These are phyloP conservation scores for Penicillium bovifimosum DNA, from an alignment of 495 filamentous ascomycete genomes.

Conservation along the genomic window DNA sequence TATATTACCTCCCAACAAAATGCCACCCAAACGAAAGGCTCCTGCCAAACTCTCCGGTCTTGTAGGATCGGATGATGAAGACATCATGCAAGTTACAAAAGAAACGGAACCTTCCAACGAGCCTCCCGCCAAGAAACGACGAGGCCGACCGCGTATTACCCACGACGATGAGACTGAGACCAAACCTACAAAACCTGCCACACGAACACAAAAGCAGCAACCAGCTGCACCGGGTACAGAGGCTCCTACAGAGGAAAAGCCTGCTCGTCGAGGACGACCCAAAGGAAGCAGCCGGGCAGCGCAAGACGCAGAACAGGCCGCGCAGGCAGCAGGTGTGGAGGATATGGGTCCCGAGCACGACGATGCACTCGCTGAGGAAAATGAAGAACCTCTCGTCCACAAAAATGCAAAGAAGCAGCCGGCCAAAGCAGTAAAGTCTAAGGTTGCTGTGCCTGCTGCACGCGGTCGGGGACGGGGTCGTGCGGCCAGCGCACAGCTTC, in stretches of 20 bases:
- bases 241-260: conserved; percentile 28
- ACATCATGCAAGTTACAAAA: conserved; percentile 36
- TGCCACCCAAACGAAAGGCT: conserved; percentile 50
- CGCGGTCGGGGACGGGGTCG: conserved; percentile 30
- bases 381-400: conserved; percentile 17
- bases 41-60: conserved; percentile 53
- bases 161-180: conserved; percentile 19
- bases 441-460: conserved; percentile 21
- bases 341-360: conserved; percentile 3
- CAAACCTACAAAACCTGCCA: conserved; percentile 12
- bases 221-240: conserved; percentile 29
- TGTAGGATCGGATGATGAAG: conserved; percentile 64
- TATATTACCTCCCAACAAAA: conserved; percentile 23
- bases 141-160: conserved; percentile 37
- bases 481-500: conserved; percentile 24
- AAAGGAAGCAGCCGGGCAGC: conserved; percentile 33
- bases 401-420: conserved; percentile 6
- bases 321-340: conserved; percentile 4
- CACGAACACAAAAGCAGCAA: conserved; percentile 15
- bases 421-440: conserved; percentile 15
- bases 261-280: conserved; percentile 34
- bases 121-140: conserved; percentile 37
- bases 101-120: conserved; percentile 26
- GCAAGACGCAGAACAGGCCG: conserved; percentile 19
- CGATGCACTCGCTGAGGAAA: conserved; percentile 12